phyloP scores from a whole-genome alignment of 2,329 filamentous ascomycete species.

The Hypoxylon sp. region DNA sequence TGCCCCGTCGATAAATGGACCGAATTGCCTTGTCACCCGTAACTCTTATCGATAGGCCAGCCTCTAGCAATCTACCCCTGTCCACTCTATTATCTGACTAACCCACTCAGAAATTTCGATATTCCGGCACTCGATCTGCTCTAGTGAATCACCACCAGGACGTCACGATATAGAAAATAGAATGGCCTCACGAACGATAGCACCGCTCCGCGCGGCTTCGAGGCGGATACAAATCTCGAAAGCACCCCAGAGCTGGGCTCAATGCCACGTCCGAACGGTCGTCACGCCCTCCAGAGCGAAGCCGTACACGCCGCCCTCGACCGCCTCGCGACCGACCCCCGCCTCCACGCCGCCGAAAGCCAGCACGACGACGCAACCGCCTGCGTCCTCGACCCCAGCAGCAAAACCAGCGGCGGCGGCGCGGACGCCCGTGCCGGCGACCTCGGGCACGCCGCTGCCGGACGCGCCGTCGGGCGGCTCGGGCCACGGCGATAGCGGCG shows the following conservation, averaged over 20 bases:
- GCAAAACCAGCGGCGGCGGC: constrained; percentile 1
- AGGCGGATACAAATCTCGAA: constrained; percentile 1
- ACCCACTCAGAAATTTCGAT: background rate
- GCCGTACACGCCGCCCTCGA: constrained; percentile 18
- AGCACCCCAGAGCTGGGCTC: background rate
- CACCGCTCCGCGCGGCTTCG: constrained; percentile 34
- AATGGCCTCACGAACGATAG: constrained; percentile 39
- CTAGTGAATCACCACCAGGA: background rate
- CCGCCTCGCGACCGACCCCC: constrained; percentile 13
- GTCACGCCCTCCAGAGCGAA: constrained; percentile 31
- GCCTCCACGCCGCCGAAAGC: constrained; percentile 24
- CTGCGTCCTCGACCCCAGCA: background rate
- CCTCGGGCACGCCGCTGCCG: constrained; percentile 42
- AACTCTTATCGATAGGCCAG: background rate
- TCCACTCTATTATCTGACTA: too few relatives aligned
- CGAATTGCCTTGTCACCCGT: too few relatives aligned
- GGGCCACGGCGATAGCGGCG: constrained; percentile 6
- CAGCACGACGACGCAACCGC: constrained; percentile 13
- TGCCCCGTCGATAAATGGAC: too few relatives aligned
- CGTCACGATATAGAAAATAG: background rate
- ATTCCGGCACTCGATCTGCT: background rate
- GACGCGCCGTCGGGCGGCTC: constrained; percentile 34
- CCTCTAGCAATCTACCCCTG: background rate
- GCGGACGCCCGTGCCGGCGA: constrained; percentile 40
- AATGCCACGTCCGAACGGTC: constrained; percentile 16